Conservation (phyloP, 2,329 filamentous ascomycete species). For the Xylaria arbuscula region DNA sequence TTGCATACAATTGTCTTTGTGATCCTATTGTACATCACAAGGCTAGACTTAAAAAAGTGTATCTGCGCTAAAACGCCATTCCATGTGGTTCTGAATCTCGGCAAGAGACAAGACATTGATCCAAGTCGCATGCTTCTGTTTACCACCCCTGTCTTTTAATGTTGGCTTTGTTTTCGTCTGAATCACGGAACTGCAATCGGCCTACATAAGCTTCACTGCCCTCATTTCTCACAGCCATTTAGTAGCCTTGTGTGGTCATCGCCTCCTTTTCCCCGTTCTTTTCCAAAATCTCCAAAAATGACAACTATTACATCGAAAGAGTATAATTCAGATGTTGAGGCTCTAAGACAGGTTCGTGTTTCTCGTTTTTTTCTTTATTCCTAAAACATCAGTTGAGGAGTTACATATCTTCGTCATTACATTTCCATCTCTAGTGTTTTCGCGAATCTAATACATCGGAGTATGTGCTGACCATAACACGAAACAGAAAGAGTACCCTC, state of each 20-base stretch:
- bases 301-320: constrained; percentile 41
- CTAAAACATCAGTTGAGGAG: neutral
- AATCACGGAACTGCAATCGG: constrained; percentile 13
- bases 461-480: constrained; percentile 18
- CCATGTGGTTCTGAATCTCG: constrained; percentile 14
- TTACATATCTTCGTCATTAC: neutral
- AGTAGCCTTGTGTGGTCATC: constrained; percentile 13
- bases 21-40: constrained; percentile 8
- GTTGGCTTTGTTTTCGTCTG: constrained; percentile 23
- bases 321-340: constrained; percentile 53
- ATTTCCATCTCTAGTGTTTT: neutral
- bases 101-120: constrained; percentile 19
- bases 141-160: constrained; percentile 14
- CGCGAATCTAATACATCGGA: neutral
- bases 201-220: constrained; percentile 8
- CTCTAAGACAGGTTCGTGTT: constrained; percentile 46
- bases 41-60: constrained; percentile 18
- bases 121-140: constrained; percentile 19
- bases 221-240: constrained; percentile 7
- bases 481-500: constrained; percentile 54
- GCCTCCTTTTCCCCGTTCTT: constrained; percentile 1
- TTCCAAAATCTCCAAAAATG: constrained; percentile 33
- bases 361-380: neutral
- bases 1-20: constrained; percentile 16
- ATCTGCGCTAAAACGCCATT: constrained; percentile 16